Base-by-base conservation (phyloP, 257 asterid genomes). In the Oldenlandia corymbosa region DNA sequence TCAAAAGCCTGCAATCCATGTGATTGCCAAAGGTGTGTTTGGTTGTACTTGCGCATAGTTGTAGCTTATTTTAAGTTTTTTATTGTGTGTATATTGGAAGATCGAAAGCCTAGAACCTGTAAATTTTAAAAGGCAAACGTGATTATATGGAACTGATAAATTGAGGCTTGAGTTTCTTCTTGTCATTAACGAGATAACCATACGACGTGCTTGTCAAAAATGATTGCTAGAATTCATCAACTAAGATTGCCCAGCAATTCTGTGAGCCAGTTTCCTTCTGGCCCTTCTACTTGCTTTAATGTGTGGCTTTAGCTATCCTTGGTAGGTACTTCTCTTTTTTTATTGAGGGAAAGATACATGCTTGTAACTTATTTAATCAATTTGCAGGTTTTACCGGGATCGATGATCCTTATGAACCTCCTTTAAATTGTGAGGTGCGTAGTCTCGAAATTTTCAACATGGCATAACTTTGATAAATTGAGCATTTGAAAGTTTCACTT, bases 331-430 rank as follows among this genome's bases (percentile, higher is more conserved):
- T 28, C 27, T 18, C 24, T 46, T 9, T 27, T 48, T 47, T 28
- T 46, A 3, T 34, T 34, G 39, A 3, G 45, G n/a, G 41, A 18
- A 28, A 20, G 36, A 30, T 62, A 43, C 28, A 17, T 31, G 46
- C n/a, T 14, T 37, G 49, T 73, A 26, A 18, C 26, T 31, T 12
- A 13, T 31, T 20, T 49, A 18, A 26, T 60, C 55, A 9, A 41
- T 58, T 68, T 77, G 68, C 85, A 88, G 98, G 98, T 68, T 91
- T 91, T 78, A 91, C 98, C 36, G 98, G 98, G 73, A 84, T 91
- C 71, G 96, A 91, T 69, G 98, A 91, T 78, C 98, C 98, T 34
- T 91, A 88, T n/a, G 98, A 91, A 73, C 61, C 87, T 49, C 98
- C 98, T 70, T 70, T 78, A 77, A 80, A 82, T 12, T 86, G 94